Evolutionary conservation across 768 basidiomycete genomes (phyloP).

Genomic region (Tricholoma furcatifolium): DNA sequence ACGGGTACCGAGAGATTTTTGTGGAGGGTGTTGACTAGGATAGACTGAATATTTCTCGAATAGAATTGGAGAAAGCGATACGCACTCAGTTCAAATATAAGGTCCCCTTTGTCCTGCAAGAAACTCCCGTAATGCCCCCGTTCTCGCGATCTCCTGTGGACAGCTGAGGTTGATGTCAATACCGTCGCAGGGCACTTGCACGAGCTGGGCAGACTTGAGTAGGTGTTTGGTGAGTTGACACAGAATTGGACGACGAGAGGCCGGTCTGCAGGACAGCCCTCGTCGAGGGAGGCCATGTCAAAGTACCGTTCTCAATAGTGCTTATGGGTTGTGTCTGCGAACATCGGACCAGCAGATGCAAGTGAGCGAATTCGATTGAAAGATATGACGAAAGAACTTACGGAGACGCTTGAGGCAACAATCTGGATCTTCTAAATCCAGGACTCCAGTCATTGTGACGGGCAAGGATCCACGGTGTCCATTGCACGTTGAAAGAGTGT

Average conservation of each 20-base stretch:
- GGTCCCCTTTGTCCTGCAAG: neutral
- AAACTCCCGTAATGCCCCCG: neutral
- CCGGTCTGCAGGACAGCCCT: slow-evolving; percentile 77
- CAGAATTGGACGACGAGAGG: slow-evolving; percentile 95
- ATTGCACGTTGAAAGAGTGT: slow-evolving; percentile 65
- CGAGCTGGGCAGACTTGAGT: slow-evolving; percentile 69
- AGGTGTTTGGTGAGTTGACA: slow-evolving; percentile 84
- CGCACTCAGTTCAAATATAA: slow-evolving; percentile 44
- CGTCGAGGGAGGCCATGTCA: too few species aligned
- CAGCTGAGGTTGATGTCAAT: too few species aligned
- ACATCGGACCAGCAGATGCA: slow-evolving; percentile 52
- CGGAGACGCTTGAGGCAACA: slow-evolving; percentile 3
- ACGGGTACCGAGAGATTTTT: slow-evolving; percentile 85
- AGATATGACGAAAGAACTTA: neutral
- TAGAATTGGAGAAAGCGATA: slow-evolving; percentile 11
- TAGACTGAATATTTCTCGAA: neutral
- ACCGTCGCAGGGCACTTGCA: slow-evolving; percentile 85
- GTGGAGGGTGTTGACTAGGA: slow-evolving; percentile 81
- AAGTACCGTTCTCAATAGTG: too few species aligned
- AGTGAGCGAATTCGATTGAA: neutral
- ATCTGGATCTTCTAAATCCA: slow-evolving; percentile 8
- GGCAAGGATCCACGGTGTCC: slow-evolving; percentile 50
- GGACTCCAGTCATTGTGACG: neutral
- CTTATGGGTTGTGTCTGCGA: too few species aligned
- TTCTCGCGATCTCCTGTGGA: slow-evolving; percentile 63